These are phyloP conservation scores for Bipolaris cookei DNA, from an alignment of 2,329 filamentous ascomycete species.

Conservation along the genomic window DNA sequence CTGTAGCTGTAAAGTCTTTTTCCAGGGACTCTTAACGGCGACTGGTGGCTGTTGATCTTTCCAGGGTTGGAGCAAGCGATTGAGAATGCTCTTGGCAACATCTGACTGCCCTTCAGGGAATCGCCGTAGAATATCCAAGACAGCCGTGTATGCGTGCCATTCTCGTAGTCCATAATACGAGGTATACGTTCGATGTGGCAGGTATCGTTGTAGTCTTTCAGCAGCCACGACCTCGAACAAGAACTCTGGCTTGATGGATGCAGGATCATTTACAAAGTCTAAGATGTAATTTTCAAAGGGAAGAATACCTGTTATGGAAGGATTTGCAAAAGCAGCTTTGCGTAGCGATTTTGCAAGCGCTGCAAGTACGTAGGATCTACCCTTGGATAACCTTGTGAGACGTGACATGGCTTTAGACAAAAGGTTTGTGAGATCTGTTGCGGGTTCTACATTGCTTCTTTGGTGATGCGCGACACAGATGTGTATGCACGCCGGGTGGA, in stretches of 20 bases:
- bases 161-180: conserved; percentile 55
- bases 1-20: conserved; percentile 57
- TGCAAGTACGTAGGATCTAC: conserved; percentile 45
- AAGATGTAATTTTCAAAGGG: conserved; percentile 51
- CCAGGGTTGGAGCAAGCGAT: conserved; percentile 53
- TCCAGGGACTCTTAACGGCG: conserved; percentile 56
- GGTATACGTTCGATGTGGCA: conserved; percentile 46
- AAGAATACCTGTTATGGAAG: conserved; percentile 40
- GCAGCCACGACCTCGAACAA: conserved; percentile 53
- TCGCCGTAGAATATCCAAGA: conserved; percentile 54
- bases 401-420: conserved; percentile 33
- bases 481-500: conserved; percentile 44
- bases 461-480: conserved; percentile 19
- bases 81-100: conserved; percentile 39
- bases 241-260: conserved; percentile 53
- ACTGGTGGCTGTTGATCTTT: conserved; percentile 51
- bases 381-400: conserved; percentile 40
- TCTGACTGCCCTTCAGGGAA: conserved; percentile 38
- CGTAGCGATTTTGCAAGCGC: conserved; percentile 40
- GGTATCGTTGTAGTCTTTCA: conserved; percentile 37
- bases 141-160: conserved; percentile 52
- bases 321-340: conserved; percentile 36
- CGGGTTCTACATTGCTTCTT: not conserved
- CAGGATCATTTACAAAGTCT: conserved; percentile 50
- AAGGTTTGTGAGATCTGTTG: conserved; percentile 20